These are phyloP conservation scores for Colletotrichum lupini DNA, from an alignment of 2,329 filamentous ascomycete genomes.

Conservation along the genomic window DNA sequence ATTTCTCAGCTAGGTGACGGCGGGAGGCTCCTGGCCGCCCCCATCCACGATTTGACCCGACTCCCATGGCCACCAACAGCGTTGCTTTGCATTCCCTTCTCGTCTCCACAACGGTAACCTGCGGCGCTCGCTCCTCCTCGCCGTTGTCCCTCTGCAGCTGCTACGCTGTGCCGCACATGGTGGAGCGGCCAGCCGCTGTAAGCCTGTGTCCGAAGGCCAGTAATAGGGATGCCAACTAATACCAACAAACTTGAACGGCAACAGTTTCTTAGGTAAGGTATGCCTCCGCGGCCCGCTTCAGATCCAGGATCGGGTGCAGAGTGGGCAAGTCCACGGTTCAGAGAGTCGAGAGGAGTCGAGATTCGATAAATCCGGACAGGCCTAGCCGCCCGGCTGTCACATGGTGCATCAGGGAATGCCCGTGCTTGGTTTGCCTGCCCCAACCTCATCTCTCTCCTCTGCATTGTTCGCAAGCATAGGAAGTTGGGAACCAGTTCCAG, in stretches of 20 bases:
- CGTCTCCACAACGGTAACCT: constrained; percentile 9
- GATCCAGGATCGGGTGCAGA: constrained; percentile 6
- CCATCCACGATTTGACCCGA: constrained; percentile 6
- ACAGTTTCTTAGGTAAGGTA: neutral
- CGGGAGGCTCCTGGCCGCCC: constrained; percentile 33
- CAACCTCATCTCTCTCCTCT: constrained; percentile 4
- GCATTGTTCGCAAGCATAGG: constrained; percentile 3
- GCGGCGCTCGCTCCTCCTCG: constrained; percentile 5
- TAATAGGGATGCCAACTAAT: neutral
- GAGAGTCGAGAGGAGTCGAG: neutral
- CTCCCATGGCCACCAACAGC: constrained; percentile 13
- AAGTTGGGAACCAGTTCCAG: constrained; percentile 15
- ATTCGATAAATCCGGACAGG: neutral
- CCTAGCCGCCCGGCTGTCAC: constrained; percentile 22
- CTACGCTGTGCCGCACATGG: neutral
- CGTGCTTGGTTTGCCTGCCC: constrained; percentile 4
- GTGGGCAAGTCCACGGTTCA: neutral
- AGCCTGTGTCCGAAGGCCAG: neutral
- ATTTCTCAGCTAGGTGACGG: constrained; percentile 29
- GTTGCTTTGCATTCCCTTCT: constrained; percentile 25
- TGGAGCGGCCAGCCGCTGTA: neutral
- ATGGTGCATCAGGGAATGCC: constrained; percentile 26
- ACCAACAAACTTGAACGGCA: neutral
- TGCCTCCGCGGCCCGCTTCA: constrained; percentile 16
- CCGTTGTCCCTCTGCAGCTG: constrained; percentile 11